Evolutionary conservation across 495 filamentous ascomycete species (phyloP), one percentile per base, ranked within the genome.

Genomic region (Penicillium samsonianum): DNA sequence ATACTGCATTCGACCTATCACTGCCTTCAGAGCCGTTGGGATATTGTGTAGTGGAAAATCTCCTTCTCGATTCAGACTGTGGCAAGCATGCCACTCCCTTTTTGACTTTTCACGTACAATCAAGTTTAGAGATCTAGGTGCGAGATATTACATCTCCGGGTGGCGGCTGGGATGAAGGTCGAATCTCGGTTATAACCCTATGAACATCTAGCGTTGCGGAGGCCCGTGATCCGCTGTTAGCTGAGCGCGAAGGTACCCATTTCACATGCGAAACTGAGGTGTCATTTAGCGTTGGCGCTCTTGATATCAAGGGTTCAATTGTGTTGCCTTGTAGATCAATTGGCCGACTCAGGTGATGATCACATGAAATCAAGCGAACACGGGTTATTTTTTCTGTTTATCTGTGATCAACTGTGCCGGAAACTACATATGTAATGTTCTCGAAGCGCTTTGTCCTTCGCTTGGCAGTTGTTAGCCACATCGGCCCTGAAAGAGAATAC

Each of bases 71-170:
- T 48, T 23, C 25, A 58, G 43, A 28, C 30, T 47, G 55, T 55
- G 55, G 52, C 51, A 35, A 67, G 22, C 47, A 58, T 53, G 57
- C 47, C 63, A 63, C 57, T 28, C 30, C 35, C 37, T 26, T 38
- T 35, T 28, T 28, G 10, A 28, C 9, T 41, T 49, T 41, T 25
- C 22, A 22, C 5, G 19, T 14, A 14, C 40, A 37, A 37, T 37
- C 0, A n/a, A 9, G 35, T 9, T 7, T 5, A 30, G 11, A 33
- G 12, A n/a, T n/a, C n/a, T n/a, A n/a, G n/a, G 5, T n/a, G 33
- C 12, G 33, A 42, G 40, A 42, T 42, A 10, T 7, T 41, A 4
- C 8, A 10, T 42, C 17, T 35, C 20, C 31, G 20, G 31, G 30
- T 50, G 47, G 47, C 47, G 47, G 20, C 6, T n/a, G 5, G 12